Percentiles rank a stretch among this genome's conserved stretches.
Conservation (phyloP, 768 basidiomycete genomes). For the Mycena pura region DNA sequence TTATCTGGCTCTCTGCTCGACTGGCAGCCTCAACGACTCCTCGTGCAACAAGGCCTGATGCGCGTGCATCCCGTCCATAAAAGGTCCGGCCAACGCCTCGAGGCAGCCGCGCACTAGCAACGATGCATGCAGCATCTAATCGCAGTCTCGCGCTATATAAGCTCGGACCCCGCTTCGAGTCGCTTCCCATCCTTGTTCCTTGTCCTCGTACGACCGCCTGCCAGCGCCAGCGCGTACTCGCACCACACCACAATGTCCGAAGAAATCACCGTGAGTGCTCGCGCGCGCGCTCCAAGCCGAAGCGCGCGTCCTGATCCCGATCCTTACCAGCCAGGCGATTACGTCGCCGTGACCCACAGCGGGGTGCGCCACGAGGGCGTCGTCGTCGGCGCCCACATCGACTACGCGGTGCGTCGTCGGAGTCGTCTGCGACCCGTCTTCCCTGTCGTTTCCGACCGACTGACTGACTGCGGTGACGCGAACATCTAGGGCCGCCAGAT, state of each 20-base stretch:
- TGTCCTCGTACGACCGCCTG: slow-evolving; percentile 6
- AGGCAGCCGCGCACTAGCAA: slow-evolving; percentile 39
- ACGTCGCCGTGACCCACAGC: slow-evolving; percentile 78
- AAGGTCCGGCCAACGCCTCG: slow-evolving; percentile 42
- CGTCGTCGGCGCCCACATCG: slow-evolving; percentile 77
- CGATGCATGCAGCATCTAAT: slow-evolving; percentile 31
- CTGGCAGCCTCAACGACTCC: too few relatives aligned
- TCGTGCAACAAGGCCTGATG: too few relatives aligned
- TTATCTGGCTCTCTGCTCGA: too few relatives aligned
- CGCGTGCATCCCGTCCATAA: too few relatives aligned
- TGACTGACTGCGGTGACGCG: slow-evolving; percentile 8
- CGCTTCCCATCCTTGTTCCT: slow-evolving; percentile 1
- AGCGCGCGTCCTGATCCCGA: background rate
- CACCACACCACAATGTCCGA: slow-evolving; percentile 9
- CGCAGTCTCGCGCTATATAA: slow-evolving; percentile 26
- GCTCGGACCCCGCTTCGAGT: background rate
- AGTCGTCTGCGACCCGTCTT: slow-evolving; percentile 37
- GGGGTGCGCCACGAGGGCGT: slow-evolving; percentile 76
- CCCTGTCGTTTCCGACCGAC: background rate
- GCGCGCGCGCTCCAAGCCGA: too few relatives aligned
- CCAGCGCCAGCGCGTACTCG: background rate
- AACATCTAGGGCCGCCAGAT: slow-evolving; percentile 75
- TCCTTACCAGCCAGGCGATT: slow-evolving; percentile 70
- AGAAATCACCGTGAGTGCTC: slow-evolving; percentile 9
- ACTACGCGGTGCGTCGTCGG: slow-evolving; percentile 74